Base-by-base conservation (phyloP, 163 green algal genomes). In the Chloromonas sp. region DNA sequence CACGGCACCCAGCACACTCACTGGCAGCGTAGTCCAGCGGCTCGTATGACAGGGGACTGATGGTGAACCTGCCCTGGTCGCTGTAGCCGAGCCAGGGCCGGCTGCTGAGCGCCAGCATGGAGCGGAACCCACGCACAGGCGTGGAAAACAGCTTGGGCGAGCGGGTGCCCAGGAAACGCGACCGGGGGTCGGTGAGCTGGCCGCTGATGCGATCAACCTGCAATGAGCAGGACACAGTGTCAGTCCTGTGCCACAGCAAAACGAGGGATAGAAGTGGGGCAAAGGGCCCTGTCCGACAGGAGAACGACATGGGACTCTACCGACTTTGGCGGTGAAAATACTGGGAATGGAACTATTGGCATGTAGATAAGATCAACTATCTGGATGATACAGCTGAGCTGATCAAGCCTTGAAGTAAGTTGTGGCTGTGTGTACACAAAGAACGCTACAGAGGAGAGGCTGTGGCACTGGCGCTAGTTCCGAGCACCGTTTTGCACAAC, bases 31-130 rank as follows among this genome's bases (percentile, higher is more conserved):
- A 92, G 88, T 99, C 95, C 2, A 99, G 91, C 0, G 93, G 85
- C 78, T 98, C 96, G 83, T 98, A 99, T n/a, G 93, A 97, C 11
- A 99, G 91, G 3, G 97, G 97, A n/a, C 92, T 92, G 78, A 99
- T 89, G 84, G 92, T 93, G 89, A 96, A 98, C 70, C 95, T 89
- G 14, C 97, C 97, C 90, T 96, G 91, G 87, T 96, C 91, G 36
- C 85, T 92, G 92, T 98, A 98, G 3, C 96, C 97, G 66, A 99
- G 92, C 97, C 97, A 99, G 8, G 97, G 95, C 58, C 96, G 89
- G 61, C 85, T 94, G 76, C 93, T 98, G 1, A 99, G 94, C 62
- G 97, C 97, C 83, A 99, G 91, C 95, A 99, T 96, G 84, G 91
- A 92, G 60, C 91, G 92, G 84, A 87, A 78, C 61, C 95, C 96